Evolutionary conservation across 2,329 filamentous ascomycete genomes (phyloP), one percentile per base, ranked within the genome.

Genomic region (Colletotrichum viniferum): DNA sequence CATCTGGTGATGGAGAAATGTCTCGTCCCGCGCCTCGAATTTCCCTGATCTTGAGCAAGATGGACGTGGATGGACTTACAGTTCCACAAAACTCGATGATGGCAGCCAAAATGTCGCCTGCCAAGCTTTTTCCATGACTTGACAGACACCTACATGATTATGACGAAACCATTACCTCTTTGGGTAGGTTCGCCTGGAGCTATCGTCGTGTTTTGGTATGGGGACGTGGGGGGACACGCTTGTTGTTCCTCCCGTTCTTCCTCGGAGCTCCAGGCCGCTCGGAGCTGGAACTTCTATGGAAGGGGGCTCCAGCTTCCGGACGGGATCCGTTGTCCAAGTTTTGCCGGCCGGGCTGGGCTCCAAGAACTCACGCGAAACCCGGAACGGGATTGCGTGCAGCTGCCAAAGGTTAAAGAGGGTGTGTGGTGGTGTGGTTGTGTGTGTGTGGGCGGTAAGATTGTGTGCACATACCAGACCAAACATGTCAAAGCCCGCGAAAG

Each of bases 401-500:
- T 75, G 73, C 69, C 73, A 75, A 75, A 74, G 68, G 69, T 52
- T 73, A 73, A 73, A 58, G 30, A 24, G 55, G 24, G 30, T 61
- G 70, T 55, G 62, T 52, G 55, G 70, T 71, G 28, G 43, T 65
- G 72, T 67, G 38, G 32, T n/a, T 43, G 30, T 12, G 66, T 62
- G 68, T 61, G 61, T 71, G 58, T 61, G 58, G 34, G 56, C n/a
- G n/a, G 56, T 73, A 36, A 52, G 43, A 52, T 52, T 52, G 43
- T 52, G 43, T 52, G 43, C 43, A 52, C 43, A 52, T 16, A 38
- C 67, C 67, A 62, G 67, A 61, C 67, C 38, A 68, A 73, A 75
- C 69, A 75, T 73, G 68, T 75, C 73, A 75, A 75, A 73, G 69
- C 69, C 73, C 73, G 69, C 13, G 34, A 75, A 71, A 73, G 69